Percentiles rank a stretch among this genome's conserved stretches.
phyloP scores from a whole-genome alignment of 495 filamentous ascomycete species.

The Cetradonia linearis region DNA sequence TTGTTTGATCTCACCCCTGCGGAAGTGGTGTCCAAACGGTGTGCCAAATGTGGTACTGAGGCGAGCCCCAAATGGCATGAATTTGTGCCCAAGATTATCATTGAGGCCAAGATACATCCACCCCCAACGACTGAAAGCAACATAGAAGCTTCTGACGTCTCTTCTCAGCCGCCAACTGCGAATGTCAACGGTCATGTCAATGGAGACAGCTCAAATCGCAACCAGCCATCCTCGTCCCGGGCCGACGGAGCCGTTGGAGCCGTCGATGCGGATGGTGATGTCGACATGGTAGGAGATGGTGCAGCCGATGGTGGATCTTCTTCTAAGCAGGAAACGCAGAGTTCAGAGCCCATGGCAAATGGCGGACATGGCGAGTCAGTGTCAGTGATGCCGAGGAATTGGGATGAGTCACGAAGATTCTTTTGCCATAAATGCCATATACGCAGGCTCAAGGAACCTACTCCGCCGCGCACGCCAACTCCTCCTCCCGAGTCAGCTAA shows the following conservation, averaged over 20 bases:
- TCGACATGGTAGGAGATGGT: constrained; percentile 26
- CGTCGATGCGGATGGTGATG: constrained; percentile 21
- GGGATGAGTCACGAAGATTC: constrained; percentile 28
- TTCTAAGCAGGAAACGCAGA: constrained; percentile 25
- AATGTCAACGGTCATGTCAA: constrained; percentile 8
- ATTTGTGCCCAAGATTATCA: constrained; percentile 8
- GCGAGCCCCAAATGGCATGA: constrained; percentile 26
- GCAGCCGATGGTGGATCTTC: not conserved
- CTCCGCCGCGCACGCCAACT: constrained; percentile 32
- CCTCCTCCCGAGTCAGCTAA: constrained; percentile 19
- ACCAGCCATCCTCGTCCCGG: constrained; percentile 2
- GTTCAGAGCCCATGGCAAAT: constrained; percentile 29
- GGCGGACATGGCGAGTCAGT: constrained; percentile 26
- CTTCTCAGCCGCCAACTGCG: not conserved
- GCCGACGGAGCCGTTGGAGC: not conserved
- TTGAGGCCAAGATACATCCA: constrained; percentile 1
- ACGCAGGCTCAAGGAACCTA: constrained; percentile 29
- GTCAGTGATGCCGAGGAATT: constrained; percentile 4
- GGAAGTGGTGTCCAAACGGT: constrained; percentile 20
- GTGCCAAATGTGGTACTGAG: constrained; percentile 21
- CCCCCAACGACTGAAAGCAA: constrained; percentile 2
- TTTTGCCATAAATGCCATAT: constrained; percentile 45
- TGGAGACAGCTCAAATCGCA: not conserved
- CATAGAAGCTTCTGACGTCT: not conserved
- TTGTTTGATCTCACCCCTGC: constrained; percentile 15